Percentiles rank a stretch among this genome's conserved stretches.
These are phyloP conservation scores for Phytophthora quininea DNA, from an alignment of 352 stramenopile species.

Conservation along the genomic window DNA sequence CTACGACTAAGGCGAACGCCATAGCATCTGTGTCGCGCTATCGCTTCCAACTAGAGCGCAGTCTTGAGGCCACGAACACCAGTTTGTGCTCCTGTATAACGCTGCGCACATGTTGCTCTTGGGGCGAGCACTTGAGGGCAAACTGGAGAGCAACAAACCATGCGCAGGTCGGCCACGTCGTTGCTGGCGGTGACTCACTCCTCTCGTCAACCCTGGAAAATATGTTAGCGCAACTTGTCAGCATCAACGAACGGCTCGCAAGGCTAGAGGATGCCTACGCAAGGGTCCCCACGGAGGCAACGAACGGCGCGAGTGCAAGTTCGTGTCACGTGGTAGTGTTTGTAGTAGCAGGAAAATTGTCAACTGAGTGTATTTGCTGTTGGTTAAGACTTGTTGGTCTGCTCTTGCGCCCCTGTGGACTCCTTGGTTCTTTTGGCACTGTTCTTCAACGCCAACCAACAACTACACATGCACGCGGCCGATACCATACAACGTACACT, in stretches of 20 bases:
- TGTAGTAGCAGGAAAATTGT: too few species aligned
- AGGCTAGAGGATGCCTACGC: conserved; percentile 2
- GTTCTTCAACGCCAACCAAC: too few species aligned
- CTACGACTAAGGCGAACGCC: not conserved
- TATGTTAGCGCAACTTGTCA: conserved; percentile 1
- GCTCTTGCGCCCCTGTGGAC: too few species aligned
- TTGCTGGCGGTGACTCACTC: not conserved
- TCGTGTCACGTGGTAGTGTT: too few species aligned
- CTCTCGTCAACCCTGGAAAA: conserved; percentile 9
- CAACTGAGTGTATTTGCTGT: too few species aligned
- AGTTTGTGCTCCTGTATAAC: conserved; percentile 1
- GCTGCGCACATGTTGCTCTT: conserved; percentile 6
- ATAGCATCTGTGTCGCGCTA: not conserved
- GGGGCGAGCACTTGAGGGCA: not conserved
- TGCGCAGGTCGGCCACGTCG: conserved; percentile 5
- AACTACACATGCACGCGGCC: too few species aligned
- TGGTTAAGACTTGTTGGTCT: too few species aligned
- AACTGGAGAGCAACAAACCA: conserved; percentile 4
- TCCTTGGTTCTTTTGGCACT: too few species aligned
- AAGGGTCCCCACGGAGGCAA: not conserved
- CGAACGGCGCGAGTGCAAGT: not conserved
- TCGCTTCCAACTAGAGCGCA: not conserved
- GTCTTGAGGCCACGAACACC: conserved; percentile 1
- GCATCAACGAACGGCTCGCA: not conserved
- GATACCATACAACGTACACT: too few species aligned